phyloP scores from a whole-genome alignment of 2,329 filamentous ascomycete genomes.

The Bipolaris bicolor region DNA sequence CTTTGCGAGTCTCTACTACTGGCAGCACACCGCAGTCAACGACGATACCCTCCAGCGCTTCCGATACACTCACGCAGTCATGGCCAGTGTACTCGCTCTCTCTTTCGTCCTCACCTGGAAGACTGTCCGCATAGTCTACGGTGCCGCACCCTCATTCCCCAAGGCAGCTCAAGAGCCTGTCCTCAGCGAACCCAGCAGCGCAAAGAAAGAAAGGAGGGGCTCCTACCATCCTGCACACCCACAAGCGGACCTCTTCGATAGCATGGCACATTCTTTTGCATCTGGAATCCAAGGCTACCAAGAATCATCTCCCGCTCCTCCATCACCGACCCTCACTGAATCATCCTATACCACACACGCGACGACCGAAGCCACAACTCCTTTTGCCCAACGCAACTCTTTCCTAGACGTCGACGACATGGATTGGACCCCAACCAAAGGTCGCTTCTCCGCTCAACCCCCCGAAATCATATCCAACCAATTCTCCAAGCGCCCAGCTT shows the following conservation, averaged over 20 bases:
- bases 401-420: conserved; percentile 62
- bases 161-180: conserved; percentile 34
- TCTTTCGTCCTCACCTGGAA: conserved; percentile 50
- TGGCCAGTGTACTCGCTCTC: conserved; percentile 50
- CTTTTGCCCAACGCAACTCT: conserved; percentile 19
- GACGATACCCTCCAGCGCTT: conserved; percentile 46
- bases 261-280: conserved; percentile 48
- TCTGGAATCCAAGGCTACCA: conserved; percentile 44
- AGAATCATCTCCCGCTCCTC: conserved; percentile 34
- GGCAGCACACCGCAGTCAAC: conserved; percentile 30
- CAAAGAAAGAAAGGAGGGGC: conserved; percentile 29
- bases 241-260: conserved; percentile 40
- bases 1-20: conserved; percentile 47
- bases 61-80: conserved; percentile 60
- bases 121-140: conserved; percentile 64
- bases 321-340: conserved; percentile 42
- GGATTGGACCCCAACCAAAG: conserved; percentile 71
- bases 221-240: conserved; percentile 34
- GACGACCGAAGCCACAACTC: conserved; percentile 38
- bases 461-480: conserved; percentile 31
- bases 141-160: conserved; percentile 40
- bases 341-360: conserved; percentile 31
- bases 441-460: conserved; percentile 47
- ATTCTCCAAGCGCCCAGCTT: conserved; percentile 6
- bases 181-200: conserved; percentile 26